phyloP scores from a whole-genome alignment of 2,329 filamentous ascomycete species.

The Aspergillus brunneoviolaceus region DNA sequence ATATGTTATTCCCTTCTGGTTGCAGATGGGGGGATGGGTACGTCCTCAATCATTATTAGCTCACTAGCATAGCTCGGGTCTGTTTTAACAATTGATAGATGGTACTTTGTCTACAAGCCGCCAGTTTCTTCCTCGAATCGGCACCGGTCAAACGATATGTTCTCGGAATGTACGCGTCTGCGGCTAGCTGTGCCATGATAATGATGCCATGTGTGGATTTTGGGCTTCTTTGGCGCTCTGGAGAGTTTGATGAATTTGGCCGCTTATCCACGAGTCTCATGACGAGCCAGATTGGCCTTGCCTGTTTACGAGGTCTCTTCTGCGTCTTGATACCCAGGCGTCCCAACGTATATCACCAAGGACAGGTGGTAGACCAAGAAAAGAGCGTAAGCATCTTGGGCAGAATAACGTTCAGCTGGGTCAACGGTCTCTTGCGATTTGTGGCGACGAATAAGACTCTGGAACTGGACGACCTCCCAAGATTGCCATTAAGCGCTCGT shows the following conservation, averaged over 20 bases:
- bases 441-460: conserved; percentile 61
- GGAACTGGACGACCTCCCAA: conserved; percentile 62
- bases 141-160: conserved; percentile 33
- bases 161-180: conserved; percentile 33
- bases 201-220: conserved; percentile 25
- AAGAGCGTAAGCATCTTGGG: conserved; percentile 60
- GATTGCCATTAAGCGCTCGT: conserved; percentile 58
- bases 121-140: conserved; percentile 36
- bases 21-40: conserved; percentile 64
- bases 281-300: conserved; percentile 47
- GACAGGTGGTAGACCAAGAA: conserved; percentile 62
- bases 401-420: conserved; percentile 68
- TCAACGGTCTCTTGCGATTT: conserved; percentile 53
- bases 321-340: conserved; percentile 63
- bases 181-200: conserved; percentile 28
- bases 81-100: conserved; percentile 17
- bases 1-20: conserved; percentile 57
- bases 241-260: conserved; percentile 8
- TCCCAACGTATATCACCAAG: conserved; percentile 64
- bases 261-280: conserved; percentile 48
- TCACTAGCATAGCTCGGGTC: neutral
- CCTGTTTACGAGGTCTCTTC: conserved; percentile 26
- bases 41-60: conserved; percentile 30
- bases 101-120: conserved; percentile 33
- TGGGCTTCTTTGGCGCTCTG: conserved; percentile 33